phyloP scores from a whole-genome alignment of 2,329 filamentous ascomycete species.

The Alternaria triticina region DNA sequence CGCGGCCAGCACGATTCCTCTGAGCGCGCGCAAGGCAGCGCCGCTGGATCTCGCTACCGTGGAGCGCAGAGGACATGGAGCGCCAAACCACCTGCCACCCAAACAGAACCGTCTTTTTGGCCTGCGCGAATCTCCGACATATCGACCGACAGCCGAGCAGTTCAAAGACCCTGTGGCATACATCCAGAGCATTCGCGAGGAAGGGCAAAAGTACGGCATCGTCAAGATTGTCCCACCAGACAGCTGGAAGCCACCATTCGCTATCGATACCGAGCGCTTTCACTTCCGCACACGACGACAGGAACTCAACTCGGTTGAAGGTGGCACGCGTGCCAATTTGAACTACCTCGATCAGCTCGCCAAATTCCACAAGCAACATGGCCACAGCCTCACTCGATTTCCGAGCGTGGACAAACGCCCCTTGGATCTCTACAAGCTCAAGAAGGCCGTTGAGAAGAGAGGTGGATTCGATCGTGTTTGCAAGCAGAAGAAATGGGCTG shows the following conservation, averaged over 20 bases:
- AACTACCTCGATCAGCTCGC: constrained; percentile 94
- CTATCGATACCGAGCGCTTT: constrained; percentile 97
- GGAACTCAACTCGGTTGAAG: constrained; percentile 97
- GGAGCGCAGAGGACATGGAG: constrained; percentile 85
- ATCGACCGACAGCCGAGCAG: constrained; percentile 87
- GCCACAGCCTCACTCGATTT: constrained; percentile 89
- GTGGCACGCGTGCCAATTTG: constrained; percentile 92
- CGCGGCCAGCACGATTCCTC: constrained; percentile 57
- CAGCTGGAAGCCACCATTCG: constrained; percentile 92
- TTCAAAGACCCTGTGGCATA: constrained; percentile 95
- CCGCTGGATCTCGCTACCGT: constrained; percentile 87
- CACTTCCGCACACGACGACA: constrained; percentile 97
- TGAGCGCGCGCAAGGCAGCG: constrained; percentile 68
- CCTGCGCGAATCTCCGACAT: constrained; percentile 88
- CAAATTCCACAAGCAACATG: constrained; percentile 97
- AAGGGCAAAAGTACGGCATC: constrained; percentile 86
- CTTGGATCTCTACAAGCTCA: constrained; percentile 91
- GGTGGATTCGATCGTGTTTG: constrained; percentile 97
- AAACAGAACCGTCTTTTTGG: constrained; percentile 82
- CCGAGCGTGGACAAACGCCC: constrained; percentile 98
- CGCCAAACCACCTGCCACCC: constrained; percentile 74
- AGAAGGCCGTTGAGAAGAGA: constrained; percentile 93
- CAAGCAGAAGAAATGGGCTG: constrained; percentile 98
- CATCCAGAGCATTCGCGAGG: constrained; percentile 86
- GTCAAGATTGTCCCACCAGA: constrained; percentile 96